Evolutionary conservation across 2,329 filamentous ascomycete species (phyloP), one percentile per base, ranked within the genome.

Genomic region (Fusarium sublunatum): DNA sequence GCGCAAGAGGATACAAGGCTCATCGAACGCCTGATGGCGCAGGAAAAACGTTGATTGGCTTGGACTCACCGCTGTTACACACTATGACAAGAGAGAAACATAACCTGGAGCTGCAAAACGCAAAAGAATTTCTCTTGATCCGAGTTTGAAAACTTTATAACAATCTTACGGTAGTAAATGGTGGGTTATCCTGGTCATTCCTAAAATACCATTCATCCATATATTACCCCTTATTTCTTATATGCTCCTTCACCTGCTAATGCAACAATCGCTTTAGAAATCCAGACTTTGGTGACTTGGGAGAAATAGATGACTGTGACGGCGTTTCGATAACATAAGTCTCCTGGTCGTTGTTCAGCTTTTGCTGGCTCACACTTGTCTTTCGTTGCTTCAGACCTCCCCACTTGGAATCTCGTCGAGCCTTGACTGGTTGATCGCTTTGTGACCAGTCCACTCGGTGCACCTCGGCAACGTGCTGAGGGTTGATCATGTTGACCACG

Each of bases 381-480:
- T 81, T 72, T 50, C 75, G 77, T 5, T 76, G 76, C 68, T 76
- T 79, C 49, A 87, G 69, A 13, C 77, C 77, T 35, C 31, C 61
- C 81, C 83, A 84, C 41, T 79, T 77, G 1, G 83, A 84, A 34
- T 83, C 81, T 35, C 75, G 76, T 65, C 78, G 83, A 35, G 53
- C 42, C 39, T 64, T 59, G 32, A 58, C 50, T 6, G 58, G 41
- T 48, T 86, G 82, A 60, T 87, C 85, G 65, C 79, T 82, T 70
- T 88, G 85, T 28, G 83, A 82, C 86, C 86, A 88, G 71, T 88
- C 84, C 52, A 82, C 81, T 29, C 80, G 76, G 64, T 79, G 77
- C 51, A 79, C 74, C 28, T 77, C 65, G 11, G 65, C 55, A 11
- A 56, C 47, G 9, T 53, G 53, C 38, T 70, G 67, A n/a, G 63